Percentiles rank a stretch among this genome's conserved stretches.
Evolutionary conservation across 2,329 filamentous ascomycete species (phyloP).

Genomic region (Lachnellula occidentalis): DNA sequence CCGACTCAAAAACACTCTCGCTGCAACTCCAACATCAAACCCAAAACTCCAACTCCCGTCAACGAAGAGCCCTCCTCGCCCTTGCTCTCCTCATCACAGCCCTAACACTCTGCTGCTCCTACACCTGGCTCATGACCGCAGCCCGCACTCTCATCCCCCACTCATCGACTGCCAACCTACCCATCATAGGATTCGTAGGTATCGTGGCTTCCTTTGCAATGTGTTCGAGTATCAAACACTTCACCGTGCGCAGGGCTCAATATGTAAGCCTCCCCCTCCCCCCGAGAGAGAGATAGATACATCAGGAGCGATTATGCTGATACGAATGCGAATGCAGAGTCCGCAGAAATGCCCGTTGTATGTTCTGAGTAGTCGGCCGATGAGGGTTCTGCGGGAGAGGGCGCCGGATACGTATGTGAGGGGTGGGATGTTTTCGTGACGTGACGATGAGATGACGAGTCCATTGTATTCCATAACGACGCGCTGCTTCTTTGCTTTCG

Average conservation of each 20-base stretch:
- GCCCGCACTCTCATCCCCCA: neutral
- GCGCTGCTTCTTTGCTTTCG: too few relatives aligned
- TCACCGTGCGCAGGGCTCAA: constrained; percentile 2
- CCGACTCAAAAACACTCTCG: neutral
- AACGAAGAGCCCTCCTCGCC: neutral
- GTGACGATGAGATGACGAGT: too few relatives aligned
- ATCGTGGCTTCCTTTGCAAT: constrained; percentile 17
- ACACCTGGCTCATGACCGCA: constrained; percentile 7
- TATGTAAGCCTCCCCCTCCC: neutral
- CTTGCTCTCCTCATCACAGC: constrained; percentile 3
- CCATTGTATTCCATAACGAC: too few relatives aligned
- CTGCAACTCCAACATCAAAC: neutral
- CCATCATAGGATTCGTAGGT: constrained; percentile 20
- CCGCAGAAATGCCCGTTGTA: neutral
- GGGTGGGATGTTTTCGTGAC: neutral
- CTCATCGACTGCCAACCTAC: constrained; percentile 5
- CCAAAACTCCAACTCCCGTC: neutral
- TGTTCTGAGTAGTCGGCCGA: neutral
- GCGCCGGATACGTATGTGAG: neutral
- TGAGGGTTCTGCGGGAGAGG: neutral
- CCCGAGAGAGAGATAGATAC: neutral
- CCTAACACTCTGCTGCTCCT: constrained; percentile 8
- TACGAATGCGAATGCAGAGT: neutral
- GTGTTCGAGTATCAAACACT: constrained; percentile 16
- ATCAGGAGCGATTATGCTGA: neutral